Conservation (phyloP, 2,329 filamentous ascomycete genomes). For the Penicillium digitatum region DNA sequence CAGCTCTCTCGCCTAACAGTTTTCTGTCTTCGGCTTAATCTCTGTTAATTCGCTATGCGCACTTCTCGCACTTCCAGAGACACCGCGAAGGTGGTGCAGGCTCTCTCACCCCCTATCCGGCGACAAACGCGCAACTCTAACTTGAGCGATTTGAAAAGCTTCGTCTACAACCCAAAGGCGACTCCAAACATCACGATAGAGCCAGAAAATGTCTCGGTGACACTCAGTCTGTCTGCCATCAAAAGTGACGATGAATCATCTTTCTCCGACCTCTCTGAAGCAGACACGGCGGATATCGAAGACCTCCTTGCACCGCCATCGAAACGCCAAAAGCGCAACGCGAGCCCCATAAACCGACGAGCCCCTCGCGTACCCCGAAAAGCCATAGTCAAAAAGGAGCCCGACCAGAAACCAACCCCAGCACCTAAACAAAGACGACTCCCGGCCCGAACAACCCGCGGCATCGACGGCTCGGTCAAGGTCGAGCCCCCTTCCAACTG, state of each 20-base stretch:
- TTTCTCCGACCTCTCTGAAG: conserved; percentile 27
- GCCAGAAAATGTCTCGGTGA: conserved; percentile 29
- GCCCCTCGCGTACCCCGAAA: conserved; percentile 21
- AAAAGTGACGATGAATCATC: conserved; percentile 31
- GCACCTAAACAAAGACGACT: conserved; percentile 38
- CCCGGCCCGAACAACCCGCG: conserved; percentile 41
- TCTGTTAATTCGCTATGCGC: conserved; percentile 43
- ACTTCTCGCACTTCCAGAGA: conserved; percentile 58
- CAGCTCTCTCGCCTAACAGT: neutral
- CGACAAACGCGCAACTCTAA: conserved; percentile 44
- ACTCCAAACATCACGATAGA: conserved; percentile 12
- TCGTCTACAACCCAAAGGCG: conserved; percentile 23
- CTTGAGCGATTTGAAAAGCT: conserved; percentile 25
- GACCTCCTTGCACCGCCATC: conserved; percentile 45
- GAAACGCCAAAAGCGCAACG: conserved; percentile 50
- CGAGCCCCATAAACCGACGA: conserved; percentile 26
- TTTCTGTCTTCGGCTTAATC: neutral
- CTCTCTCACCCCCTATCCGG: conserved; percentile 42
- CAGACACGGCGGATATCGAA: conserved; percentile 54
- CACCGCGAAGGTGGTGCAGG: conserved; percentile 54
- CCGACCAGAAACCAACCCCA: conserved; percentile 16
- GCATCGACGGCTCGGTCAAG: conserved; percentile 34
- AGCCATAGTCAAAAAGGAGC: conserved; percentile 27
- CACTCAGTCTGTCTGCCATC: conserved; percentile 19
- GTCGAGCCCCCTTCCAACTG: conserved; percentile 69